Conservation (phyloP, 2,329 filamentous ascomycete genomes). For the Incumbomyces delicatus region DNA sequence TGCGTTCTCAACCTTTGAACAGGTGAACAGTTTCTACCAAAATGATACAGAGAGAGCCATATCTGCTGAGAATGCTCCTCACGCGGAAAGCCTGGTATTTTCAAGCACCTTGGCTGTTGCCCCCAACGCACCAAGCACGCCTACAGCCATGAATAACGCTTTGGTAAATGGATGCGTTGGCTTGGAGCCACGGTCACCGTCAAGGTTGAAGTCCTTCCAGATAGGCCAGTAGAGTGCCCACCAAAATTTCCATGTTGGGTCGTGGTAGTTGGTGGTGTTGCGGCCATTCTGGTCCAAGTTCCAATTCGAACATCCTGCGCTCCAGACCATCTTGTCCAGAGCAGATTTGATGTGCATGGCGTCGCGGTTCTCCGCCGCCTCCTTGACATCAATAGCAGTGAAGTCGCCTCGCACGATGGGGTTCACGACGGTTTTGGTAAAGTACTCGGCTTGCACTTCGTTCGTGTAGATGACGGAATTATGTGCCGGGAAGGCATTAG, state of each 20-base stretch:
- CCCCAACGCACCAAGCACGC: too few relatives aligned
- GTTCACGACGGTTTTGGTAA: constrained; percentile 45
- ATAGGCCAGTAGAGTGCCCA: constrained; percentile 9
- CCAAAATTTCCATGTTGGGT: constrained; percentile 10
- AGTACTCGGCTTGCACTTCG: constrained; percentile 52
- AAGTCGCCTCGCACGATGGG: constrained; percentile 40
- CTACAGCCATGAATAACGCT: too few relatives aligned
- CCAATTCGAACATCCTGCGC: constrained; percentile 39
- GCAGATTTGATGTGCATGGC: constrained; percentile 37
- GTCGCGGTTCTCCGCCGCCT: constrained; percentile 37
- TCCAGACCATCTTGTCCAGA: constrained; percentile 40
- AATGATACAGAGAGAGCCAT: too few relatives aligned
- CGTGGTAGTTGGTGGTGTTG: constrained; percentile 40
- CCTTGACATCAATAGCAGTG: constrained; percentile 39
- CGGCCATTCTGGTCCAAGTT: constrained; percentile 39
- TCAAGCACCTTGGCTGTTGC: too few relatives aligned
- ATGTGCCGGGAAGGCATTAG: constrained; percentile 52
- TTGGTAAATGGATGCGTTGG: too few relatives aligned
- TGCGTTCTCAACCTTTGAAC: too few relatives aligned
- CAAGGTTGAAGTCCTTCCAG: constrained; percentile 10
- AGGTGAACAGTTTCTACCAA: too few relatives aligned
- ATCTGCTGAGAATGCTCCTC: too few relatives aligned
- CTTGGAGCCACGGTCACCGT: too few relatives aligned
- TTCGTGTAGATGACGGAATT: constrained; percentile 49
- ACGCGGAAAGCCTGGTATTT: too few relatives aligned